phyloP scores from a whole-genome alignment of 345 rosid genomes.

The Hibiscus trionum region DNA sequence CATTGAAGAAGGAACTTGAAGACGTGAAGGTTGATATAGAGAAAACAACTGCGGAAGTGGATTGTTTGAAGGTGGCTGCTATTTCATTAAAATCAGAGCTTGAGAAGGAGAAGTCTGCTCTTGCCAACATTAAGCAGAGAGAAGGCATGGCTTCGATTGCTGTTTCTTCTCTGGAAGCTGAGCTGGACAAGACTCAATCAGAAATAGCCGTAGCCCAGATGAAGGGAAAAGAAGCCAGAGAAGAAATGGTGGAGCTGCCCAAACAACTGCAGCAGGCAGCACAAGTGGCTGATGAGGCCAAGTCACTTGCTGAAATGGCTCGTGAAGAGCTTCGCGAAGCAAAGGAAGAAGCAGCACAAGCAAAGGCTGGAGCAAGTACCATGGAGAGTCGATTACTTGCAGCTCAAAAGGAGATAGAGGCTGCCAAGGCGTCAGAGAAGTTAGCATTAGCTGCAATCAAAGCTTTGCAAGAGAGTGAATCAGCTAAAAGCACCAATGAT shows the following conservation, averaged over 20 bases:
- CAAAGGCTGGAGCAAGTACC: neutral
- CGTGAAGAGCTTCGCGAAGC: neutral
- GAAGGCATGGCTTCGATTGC: neutral
- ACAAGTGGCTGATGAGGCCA: neutral
- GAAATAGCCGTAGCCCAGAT: slow-evolving; percentile 1
- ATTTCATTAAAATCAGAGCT: neutral
- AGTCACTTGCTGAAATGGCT: slow-evolving; percentile 2
- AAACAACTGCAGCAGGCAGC: slow-evolving; percentile 3
- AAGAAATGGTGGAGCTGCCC: neutral
- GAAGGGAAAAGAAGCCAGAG: slow-evolving; percentile 1
- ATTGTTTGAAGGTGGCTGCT: neutral
- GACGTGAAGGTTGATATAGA: neutral
- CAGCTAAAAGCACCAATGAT: neutral
- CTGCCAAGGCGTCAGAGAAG: neutral
- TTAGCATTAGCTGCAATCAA: slow-evolving; percentile 1
- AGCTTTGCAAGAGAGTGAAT: neutral
- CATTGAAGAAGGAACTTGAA: neutral
- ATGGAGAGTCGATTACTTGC: neutral
- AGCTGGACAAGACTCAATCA: neutral
- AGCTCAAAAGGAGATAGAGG: neutral
- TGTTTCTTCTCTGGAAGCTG: neutral
- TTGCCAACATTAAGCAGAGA: neutral
- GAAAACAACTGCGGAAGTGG: neutral
- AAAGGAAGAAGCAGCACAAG: neutral
- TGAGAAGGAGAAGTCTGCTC: neutral